phyloP scores from a whole-genome alignment of 768 basidiomycete species.

The Termitomyces sp. region DNA sequence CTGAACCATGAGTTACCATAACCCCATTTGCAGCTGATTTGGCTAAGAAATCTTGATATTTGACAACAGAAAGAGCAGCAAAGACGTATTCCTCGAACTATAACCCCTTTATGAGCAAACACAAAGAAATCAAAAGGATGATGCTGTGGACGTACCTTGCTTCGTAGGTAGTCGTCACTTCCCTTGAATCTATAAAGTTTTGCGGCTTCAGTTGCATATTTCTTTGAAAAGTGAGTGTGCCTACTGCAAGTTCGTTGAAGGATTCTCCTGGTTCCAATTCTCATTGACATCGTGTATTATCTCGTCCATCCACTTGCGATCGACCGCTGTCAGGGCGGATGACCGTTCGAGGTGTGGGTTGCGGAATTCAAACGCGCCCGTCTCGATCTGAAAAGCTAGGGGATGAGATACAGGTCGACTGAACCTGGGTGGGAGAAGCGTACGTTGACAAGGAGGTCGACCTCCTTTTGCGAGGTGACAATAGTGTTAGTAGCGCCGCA shows the following conservation, averaged over 20 bases:
- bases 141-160: conserved; percentile 54
- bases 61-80: conserved; percentile 82
- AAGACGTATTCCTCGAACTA: conserved; percentile 95
- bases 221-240: conserved; percentile 24
- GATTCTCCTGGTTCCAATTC: conserved; percentile 68
- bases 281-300: conserved; percentile 85
- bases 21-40: conserved; percentile 65
- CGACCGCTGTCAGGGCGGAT: conserved; percentile 83
- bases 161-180: conserved; percentile 91
- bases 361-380: conserved; percentile 81
- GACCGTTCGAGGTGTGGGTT: conserved; percentile 78
- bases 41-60: conserved; percentile 82
- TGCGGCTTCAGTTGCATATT: background rate
- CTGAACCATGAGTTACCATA: conserved; percentile 66
- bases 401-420: background rate
- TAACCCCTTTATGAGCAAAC: background rate
- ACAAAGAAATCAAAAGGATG: background rate
- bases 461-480: conserved; percentile 88
- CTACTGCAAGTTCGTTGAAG: conserved; percentile 63
- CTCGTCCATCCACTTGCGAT: conserved; percentile 98
- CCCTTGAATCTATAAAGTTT: conserved; percentile 72
- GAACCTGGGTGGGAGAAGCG: background rate
- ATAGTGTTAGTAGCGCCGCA: conserved; percentile 97
- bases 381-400: conserved; percentile 65
- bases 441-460: conserved; percentile 90